A percentile compares a stretch with the other conserved stretches of the same genome.
These are phyloP conservation scores for Pseudopyrenochaeta lycopersici DNA, from an alignment of 2,329 filamentous ascomycete species.

Conservation along the genomic window DNA sequence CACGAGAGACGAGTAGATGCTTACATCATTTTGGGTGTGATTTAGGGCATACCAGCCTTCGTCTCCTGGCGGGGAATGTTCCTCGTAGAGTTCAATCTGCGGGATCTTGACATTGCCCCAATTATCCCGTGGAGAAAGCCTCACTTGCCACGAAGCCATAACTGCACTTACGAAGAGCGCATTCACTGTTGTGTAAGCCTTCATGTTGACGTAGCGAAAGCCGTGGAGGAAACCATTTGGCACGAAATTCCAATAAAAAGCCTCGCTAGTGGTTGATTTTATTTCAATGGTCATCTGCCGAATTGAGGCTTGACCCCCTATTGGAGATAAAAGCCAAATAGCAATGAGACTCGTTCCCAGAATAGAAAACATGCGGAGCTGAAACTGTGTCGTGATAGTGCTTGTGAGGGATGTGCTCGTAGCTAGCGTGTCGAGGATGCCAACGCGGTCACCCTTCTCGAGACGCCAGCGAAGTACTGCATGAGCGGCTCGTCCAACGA, in stretches of 20 bases:
- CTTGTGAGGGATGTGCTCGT: conserved; percentile 6
- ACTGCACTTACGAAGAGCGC: background rate
- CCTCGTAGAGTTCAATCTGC: conserved; percentile 4
- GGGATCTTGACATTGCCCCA: conserved; percentile 10
- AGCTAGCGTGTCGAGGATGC: conserved; percentile 5
- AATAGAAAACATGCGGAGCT: background rate
- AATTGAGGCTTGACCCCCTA: conserved; percentile 8
- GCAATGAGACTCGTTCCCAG: background rate
- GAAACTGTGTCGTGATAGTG: conserved; percentile 1
- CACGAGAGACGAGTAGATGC: background rate
- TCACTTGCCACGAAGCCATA: background rate
- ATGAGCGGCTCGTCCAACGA: background rate
- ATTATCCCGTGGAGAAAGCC: background rate
- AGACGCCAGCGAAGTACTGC: conserved; percentile 4
- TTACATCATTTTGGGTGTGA: background rate
- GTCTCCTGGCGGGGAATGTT: background rate
- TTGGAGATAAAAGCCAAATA: conserved; percentile 5
- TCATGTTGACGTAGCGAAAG: background rate
- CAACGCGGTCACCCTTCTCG: conserved; percentile 1
- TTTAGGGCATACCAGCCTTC: background rate
- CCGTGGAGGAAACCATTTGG: background rate
- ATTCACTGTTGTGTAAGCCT: background rate
- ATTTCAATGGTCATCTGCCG: background rate
- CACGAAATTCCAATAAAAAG: background rate
- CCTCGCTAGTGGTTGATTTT: background rate